Conservation (phyloP, 148 eudicot species). For the Camellia japonica region DNA sequence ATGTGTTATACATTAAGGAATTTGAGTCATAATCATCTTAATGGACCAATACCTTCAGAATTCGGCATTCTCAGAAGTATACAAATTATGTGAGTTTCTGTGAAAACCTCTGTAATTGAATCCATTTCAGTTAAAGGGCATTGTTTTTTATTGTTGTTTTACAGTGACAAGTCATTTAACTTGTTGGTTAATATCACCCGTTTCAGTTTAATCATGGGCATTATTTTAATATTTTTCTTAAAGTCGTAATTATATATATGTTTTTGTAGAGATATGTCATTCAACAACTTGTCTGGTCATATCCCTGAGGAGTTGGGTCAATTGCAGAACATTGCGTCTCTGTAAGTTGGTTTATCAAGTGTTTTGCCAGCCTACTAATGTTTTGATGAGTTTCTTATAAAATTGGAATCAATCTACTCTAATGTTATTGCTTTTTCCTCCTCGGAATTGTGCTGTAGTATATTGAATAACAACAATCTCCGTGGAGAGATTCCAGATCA, state of each 20-base stretch:
- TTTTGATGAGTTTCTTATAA: not conserved
- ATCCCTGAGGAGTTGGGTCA: conserved; percentile 64
- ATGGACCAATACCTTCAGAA: conserved; percentile 49
- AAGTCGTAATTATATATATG: no score
- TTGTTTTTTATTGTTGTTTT: not conserved
- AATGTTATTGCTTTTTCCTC: not conserved
- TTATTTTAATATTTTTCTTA: no score
- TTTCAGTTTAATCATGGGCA: no score
- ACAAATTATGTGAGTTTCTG: conserved; percentile 43
- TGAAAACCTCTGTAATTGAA: not conserved
- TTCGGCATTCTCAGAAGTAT: conserved; percentile 60
- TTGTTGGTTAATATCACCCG: conserved; percentile 23
- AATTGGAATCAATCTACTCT: not conserved
- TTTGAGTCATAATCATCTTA: conserved; percentile 49
- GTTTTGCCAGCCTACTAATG: not conserved
- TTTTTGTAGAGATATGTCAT: conserved; percentile 31
- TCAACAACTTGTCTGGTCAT: conserved; percentile 43
- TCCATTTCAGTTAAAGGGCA: not conserved
- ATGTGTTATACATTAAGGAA: conserved; percentile 31
- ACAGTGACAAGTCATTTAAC: conserved; percentile 51
- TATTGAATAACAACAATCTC: conserved; percentile 51
- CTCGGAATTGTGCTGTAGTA: conserved; percentile 30
- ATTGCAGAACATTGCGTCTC: conserved; percentile 48
- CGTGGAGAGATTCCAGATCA: conserved; percentile 58
- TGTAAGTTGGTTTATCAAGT: conserved; percentile 32